phyloP scores from a whole-genome alignment of 768 basidiomycete species.

The Phylloporus sp. region DNA sequence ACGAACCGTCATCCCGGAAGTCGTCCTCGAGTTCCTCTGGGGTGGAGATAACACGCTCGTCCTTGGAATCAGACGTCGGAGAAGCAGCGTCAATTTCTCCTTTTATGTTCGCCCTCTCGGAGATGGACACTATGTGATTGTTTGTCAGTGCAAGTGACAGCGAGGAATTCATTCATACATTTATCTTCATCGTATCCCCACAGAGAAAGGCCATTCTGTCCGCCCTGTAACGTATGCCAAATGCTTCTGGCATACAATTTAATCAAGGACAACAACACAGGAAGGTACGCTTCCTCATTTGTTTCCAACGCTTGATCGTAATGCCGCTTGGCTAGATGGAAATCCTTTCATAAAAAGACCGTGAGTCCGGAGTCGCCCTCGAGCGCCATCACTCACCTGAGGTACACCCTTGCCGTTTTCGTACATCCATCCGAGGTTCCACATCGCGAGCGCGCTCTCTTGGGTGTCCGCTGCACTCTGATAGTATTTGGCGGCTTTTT shows the following conservation, averaged over 20 bases:
- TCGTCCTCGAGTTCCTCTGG: constrained; percentile 28
- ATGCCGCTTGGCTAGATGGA: constrained; percentile 92
- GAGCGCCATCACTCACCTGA: constrained; percentile 45
- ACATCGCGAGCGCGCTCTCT: constrained; percentile 90
- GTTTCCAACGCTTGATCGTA: constrained; percentile 89
- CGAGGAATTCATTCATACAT: constrained; percentile 7
- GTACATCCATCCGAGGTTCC: constrained; percentile 99
- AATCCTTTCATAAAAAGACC: constrained; percentile 56
- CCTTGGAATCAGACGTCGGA: neutral
- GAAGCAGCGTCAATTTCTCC: constrained; percentile 24
- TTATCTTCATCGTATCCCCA: constrained; percentile 58
- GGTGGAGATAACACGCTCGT: constrained; percentile 5
- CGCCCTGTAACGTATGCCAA: constrained; percentile 76
- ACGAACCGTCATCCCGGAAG: constrained; percentile 51
- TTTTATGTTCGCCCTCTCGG: constrained; percentile 18
- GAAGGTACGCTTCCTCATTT: constrained; percentile 84
- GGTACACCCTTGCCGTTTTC: constrained; percentile 92
- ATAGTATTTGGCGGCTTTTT: constrained; percentile 92
- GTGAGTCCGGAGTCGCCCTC: neutral
- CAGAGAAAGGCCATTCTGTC: constrained; percentile 59
- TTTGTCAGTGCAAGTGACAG: constrained; percentile 6
- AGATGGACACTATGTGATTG: constrained; percentile 18
- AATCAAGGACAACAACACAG: constrained; percentile 74
- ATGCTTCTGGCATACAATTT: constrained; percentile 80
- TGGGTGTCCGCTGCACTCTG: constrained; percentile 93